Evolutionary conservation across 2,329 filamentous ascomycete genomes (phyloP).

Genomic region (Penicillium sumatraense): DNA sequence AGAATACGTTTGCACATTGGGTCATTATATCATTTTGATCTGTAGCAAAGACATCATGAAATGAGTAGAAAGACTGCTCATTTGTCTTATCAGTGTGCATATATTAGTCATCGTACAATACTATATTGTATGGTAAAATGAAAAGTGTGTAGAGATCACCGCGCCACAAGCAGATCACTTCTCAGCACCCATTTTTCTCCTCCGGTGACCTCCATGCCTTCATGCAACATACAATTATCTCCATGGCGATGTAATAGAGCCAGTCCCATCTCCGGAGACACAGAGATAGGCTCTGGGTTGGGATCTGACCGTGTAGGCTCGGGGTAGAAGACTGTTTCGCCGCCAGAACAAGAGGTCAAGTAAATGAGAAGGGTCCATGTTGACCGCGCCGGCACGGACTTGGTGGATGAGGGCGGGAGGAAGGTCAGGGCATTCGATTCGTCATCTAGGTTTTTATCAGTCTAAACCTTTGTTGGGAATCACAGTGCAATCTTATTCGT

Average conservation of each 20-base stretch:
- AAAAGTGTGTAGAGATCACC: slow-evolving; percentile 26
- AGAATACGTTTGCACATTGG: slow-evolving; percentile 8
- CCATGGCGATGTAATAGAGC: slow-evolving; percentile 87
- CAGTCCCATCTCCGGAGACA: slow-evolving; percentile 81
- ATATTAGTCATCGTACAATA: too few species aligned
- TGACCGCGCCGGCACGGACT: slow-evolving; percentile 64
- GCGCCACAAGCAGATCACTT: slow-evolving; percentile 68
- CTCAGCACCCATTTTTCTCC: slow-evolving; percentile 93
- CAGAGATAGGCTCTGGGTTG: slow-evolving; percentile 67
- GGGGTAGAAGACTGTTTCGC: slow-evolving; percentile 91
- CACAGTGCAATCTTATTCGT: too few species aligned
- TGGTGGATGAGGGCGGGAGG: slow-evolving; percentile 48
- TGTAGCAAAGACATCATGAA: neutral
- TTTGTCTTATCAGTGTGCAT: neutral
- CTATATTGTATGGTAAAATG: too few species aligned
- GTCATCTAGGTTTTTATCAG: slow-evolving; percentile 65
- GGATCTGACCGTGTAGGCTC: slow-evolving; percentile 55
- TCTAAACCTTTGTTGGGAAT: too few species aligned
- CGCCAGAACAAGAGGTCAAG: slow-evolving; percentile 80
- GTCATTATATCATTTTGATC: neutral
- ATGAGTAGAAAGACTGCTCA: neutral
- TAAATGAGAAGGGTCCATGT: slow-evolving; percentile 94
- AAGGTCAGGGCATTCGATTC: slow-evolving; percentile 77
- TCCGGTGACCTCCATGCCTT: slow-evolving; percentile 75
- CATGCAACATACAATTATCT: slow-evolving; percentile 85